phyloP scores from a whole-genome alignment of 1,284 basidiomycete species.

The Melampsora americana region DNA sequence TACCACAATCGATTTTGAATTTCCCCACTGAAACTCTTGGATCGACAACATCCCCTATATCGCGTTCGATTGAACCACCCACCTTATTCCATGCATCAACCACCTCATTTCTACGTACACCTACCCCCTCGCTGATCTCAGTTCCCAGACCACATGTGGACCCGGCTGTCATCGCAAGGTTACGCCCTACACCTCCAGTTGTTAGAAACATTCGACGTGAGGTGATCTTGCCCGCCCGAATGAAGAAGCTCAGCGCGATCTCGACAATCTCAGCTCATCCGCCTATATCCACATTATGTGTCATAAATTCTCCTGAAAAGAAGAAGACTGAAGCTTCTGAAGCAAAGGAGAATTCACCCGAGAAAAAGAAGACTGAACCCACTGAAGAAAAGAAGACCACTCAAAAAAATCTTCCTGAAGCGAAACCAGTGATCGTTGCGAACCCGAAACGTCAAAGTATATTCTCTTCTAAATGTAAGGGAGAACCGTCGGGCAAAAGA shows the following conservation, averaged over 20 bases:
- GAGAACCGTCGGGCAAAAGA: background rate
- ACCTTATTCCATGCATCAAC: constrained; percentile 13
- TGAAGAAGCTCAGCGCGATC: constrained; percentile 23
- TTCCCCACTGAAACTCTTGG: too few species aligned
- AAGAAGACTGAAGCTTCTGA: too few species aligned
- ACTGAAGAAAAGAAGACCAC: too few species aligned
- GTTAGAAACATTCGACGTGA: constrained; percentile 36
- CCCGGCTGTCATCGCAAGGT: background rate
- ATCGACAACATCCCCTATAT: background rate
- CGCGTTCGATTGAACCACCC: too few species aligned
- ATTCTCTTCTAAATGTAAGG: background rate
- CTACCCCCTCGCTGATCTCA: constrained; percentile 18
- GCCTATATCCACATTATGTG: background rate
- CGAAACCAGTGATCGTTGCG: background rate
- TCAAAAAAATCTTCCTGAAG: background rate
- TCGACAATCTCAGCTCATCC: constrained; percentile 3
- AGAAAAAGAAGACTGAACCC: too few species aligned
- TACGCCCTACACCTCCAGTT: constrained; percentile 11
- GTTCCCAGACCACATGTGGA: constrained; percentile 20
- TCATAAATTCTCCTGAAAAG: background rate
- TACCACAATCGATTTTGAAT: too few species aligned
- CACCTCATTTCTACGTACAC: constrained; percentile 8
- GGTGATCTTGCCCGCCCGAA: constrained; percentile 33
- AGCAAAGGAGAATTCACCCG: too few species aligned
- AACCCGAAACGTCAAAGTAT: background rate